Conservation (phyloP, 2,329 filamentous ascomycete species). For the Fusarium sp. region DNA sequence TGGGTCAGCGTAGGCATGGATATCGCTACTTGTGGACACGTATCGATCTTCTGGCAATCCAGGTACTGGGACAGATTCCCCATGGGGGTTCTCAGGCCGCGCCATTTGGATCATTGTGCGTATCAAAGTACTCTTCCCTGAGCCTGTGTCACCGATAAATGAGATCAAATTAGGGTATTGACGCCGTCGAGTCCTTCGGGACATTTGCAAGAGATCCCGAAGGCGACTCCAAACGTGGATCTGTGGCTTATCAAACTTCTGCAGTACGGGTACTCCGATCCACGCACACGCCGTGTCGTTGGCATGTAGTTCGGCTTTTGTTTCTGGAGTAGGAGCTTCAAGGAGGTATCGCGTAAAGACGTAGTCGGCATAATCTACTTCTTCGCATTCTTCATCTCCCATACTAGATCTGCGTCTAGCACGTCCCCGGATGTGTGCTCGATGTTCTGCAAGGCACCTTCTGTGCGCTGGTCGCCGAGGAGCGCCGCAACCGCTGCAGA, state of each 20-base stretch:
- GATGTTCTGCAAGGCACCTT: not conserved
- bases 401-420: not conserved
- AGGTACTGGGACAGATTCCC: constrained; percentile 13
- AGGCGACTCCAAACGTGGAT: constrained; percentile 21
- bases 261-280: constrained; percentile 12
- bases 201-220: not conserved
- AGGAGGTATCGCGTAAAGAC: constrained; percentile 15
- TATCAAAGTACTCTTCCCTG: constrained; percentile 32
- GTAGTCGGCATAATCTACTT: constrained; percentile 1
- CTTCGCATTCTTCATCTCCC: not conserved
- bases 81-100: not conserved
- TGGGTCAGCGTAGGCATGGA: constrained; percentile 30
- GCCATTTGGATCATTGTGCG: constrained; percentile 22
- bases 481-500: constrained; percentile 3
- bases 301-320: not conserved
- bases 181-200: not conserved
- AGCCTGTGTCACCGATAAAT: constrained; percentile 32
- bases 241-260: not conserved
- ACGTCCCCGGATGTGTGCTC: not conserved
- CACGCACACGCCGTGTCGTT: not conserved
- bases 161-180: constrained; percentile 33
- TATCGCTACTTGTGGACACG: constrained; percentile 26
- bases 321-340: not conserved
- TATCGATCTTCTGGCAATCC: constrained; percentile 7
- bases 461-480: not conserved